Conservation (phyloP, 1,284 basidiomycete species). For the Fomitopsis palustris region DNA sequence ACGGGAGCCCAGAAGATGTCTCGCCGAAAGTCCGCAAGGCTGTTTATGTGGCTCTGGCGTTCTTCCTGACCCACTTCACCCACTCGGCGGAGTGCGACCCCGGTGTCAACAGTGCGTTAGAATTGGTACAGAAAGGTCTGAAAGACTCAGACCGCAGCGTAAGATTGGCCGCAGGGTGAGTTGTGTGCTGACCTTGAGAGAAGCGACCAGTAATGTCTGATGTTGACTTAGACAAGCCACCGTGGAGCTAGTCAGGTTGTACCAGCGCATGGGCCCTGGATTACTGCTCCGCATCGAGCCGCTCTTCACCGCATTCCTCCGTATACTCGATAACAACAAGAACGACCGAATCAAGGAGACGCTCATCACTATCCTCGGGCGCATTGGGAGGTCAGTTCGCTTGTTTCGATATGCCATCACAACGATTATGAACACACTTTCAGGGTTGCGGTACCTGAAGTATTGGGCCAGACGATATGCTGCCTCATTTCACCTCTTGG, state of each 20-base stretch:
- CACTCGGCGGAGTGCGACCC: constrained; percentile 35
- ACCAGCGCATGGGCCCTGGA: constrained; percentile 26
- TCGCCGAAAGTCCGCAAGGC: constrained; percentile 42
- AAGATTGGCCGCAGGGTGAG: constrained; percentile 67
- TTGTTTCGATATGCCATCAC: background rate
- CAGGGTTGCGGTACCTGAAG: constrained; percentile 48
- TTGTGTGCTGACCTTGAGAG: constrained; percentile 2
- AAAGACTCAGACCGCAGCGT: constrained; percentile 53
- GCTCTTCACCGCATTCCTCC: constrained; percentile 46
- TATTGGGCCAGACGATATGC: constrained; percentile 60
- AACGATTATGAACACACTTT: background rate
- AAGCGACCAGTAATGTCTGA: background rate
- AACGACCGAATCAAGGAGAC: constrained; percentile 56
- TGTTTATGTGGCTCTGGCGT: constrained; percentile 40
- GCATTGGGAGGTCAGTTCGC: constrained; percentile 56
- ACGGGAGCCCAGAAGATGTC: constrained; percentile 43
- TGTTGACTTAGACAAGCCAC: constrained; percentile 40
- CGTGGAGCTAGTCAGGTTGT: constrained; percentile 42
- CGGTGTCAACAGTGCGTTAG: constrained; percentile 33
- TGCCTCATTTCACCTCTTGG: constrained; percentile 71
- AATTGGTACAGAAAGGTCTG: constrained; percentile 45
- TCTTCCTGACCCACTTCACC: constrained; percentile 47
- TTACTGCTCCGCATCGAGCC: constrained; percentile 34
- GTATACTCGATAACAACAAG: constrained; percentile 37
- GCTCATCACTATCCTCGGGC: constrained; percentile 53